Evolutionary conservation across 2,329 filamentous ascomycete species (phyloP).

Genomic region (Talaromyces albobiverticillius): DNA sequence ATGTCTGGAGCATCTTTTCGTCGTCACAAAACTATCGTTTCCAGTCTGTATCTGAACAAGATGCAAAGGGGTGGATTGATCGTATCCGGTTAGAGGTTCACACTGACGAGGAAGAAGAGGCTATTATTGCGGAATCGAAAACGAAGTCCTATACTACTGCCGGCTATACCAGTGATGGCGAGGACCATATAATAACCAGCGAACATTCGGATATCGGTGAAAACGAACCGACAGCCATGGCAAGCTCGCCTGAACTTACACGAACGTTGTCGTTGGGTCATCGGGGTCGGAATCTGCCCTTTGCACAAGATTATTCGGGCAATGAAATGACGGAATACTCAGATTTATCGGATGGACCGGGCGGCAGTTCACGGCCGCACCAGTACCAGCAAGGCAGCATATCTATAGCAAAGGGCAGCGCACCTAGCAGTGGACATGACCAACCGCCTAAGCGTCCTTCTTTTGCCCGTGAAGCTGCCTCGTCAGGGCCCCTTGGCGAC

Average conservation of each 20-base stretch:
- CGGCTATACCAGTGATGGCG: constrained; percentile 17
- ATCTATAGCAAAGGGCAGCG: background rate
- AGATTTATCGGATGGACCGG: constrained; percentile 70
- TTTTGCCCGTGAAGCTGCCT: constrained; percentile 4
- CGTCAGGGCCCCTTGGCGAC: constrained; percentile 47
- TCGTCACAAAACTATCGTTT: constrained; percentile 89
- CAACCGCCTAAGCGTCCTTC: constrained; percentile 4
- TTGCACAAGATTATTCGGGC: constrained; percentile 57
- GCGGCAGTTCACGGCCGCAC: constrained; percentile 20
- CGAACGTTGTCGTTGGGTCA: constrained; percentile 26
- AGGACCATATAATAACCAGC: constrained; percentile 37
- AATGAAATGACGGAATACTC: constrained; percentile 74
- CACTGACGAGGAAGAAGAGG: constrained; percentile 84
- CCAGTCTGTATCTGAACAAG: constrained; percentile 68
- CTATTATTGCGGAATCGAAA: constrained; percentile 57
- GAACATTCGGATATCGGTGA: constrained; percentile 40
- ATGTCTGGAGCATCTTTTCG: constrained; percentile 91
- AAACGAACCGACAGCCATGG: constrained; percentile 20
- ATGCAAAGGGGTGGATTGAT: constrained; percentile 83
- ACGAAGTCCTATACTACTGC: constrained; percentile 13
- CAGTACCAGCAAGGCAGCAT: constrained; percentile 21
- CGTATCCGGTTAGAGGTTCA: constrained; percentile 75
- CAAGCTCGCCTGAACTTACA: constrained; percentile 34
- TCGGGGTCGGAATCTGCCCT: constrained; percentile 28
- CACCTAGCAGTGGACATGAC: background rate